Percentiles rank a stretch among this genome's conserved stretches.
phyloP scores from a whole-genome alignment of 176 grass and related monocot species.

The Hordeum marinum region DNA sequence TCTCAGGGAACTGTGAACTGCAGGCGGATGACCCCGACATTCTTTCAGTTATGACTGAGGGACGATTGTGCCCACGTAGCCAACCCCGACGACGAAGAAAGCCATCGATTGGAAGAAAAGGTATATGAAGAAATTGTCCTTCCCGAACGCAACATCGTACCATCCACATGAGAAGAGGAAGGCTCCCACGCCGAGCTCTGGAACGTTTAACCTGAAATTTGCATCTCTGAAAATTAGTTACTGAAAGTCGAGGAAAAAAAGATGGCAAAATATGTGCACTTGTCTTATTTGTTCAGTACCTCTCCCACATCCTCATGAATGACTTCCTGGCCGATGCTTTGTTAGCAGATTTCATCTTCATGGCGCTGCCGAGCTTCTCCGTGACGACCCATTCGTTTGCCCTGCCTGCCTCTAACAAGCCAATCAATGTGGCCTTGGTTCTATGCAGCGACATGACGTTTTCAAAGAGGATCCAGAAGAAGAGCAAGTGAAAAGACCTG shows the following conservation, averaged over 20 bases:
- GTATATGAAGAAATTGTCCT: constrained; percentile 71
- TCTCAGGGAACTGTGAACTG: constrained; percentile 1
- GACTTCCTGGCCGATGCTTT: constrained; percentile 40
- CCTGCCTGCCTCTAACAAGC: constrained; percentile 65
- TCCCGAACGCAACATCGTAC: constrained; percentile 53
- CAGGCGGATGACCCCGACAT: not conserved
- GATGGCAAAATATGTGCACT: not conserved
- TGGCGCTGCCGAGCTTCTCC: constrained; percentile 56
- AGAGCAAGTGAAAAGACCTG: constrained; percentile 81
- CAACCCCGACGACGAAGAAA: constrained; percentile 64
- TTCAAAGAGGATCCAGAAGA: constrained; percentile 92
- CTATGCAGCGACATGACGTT: constrained; percentile 90
- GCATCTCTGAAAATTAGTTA: not conserved
- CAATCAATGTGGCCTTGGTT: constrained; percentile 66
- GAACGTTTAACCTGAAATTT: constrained; percentile 55
- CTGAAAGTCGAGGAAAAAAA: not conserved
- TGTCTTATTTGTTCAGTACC: constrained; percentile 34
- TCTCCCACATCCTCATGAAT: constrained; percentile 59
- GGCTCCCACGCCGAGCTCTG: constrained; percentile 47
- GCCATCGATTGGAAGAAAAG: constrained; percentile 66
- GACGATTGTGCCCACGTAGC: constrained; percentile 76
- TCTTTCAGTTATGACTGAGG: constrained; percentile 37
- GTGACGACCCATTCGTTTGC: constrained; percentile 92
- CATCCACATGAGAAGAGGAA: constrained; percentile 70
- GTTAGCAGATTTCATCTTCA: constrained; percentile 46